These are phyloP conservation scores for Geranomyces michiganensis DNA, from an alignment of 192 early-diverging fungal species.

Conservation along the genomic window DNA sequence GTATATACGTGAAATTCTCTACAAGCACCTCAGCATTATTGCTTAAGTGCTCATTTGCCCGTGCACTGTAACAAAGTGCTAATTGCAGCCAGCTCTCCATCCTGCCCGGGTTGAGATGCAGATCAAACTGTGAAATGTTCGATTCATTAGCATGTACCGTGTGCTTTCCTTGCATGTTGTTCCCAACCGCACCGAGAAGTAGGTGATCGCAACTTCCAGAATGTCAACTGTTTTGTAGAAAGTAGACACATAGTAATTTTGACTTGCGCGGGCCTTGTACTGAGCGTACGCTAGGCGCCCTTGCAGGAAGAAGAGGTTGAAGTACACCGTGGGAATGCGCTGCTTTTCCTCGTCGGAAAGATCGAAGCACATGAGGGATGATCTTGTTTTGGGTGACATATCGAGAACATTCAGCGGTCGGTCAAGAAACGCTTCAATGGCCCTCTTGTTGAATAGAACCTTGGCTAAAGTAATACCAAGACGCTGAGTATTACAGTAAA, in stretches of 20 bases:
- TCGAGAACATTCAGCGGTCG: not conserved
- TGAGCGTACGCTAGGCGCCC: conserved; percentile 56
- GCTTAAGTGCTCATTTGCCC: conserved; percentile 68
- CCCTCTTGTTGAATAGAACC: conserved; percentile 9
- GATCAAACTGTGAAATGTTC: conserved; percentile 43
- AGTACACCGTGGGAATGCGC: conserved; percentile 46
- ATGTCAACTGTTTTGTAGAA: conserved; percentile 8
- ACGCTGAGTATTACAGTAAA: not conserved
- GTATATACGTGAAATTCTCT: conserved; percentile 52
- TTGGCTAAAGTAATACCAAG: not conserved
- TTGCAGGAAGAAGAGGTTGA: conserved; percentile 59
- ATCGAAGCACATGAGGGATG: not conserved
- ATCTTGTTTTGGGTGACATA: not conserved
- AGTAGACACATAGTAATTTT: not conserved
- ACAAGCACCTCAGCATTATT: conserved; percentile 64
- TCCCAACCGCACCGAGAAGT: conserved; percentile 57
- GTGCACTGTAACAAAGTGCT: conserved; percentile 55
- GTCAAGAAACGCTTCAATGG: not conserved
- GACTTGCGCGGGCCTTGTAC: conserved; percentile 48
- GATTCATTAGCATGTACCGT: not conserved
- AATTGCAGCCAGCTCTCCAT: conserved; percentile 70
- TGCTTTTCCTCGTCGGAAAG: not conserved
- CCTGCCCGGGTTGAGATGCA: conserved; percentile 58
- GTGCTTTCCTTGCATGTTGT: conserved; percentile 1
- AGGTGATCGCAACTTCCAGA: conserved; percentile 49